phyloP scores from a whole-genome alignment of 306 rosid species.

The Urtica urens region DNA sequence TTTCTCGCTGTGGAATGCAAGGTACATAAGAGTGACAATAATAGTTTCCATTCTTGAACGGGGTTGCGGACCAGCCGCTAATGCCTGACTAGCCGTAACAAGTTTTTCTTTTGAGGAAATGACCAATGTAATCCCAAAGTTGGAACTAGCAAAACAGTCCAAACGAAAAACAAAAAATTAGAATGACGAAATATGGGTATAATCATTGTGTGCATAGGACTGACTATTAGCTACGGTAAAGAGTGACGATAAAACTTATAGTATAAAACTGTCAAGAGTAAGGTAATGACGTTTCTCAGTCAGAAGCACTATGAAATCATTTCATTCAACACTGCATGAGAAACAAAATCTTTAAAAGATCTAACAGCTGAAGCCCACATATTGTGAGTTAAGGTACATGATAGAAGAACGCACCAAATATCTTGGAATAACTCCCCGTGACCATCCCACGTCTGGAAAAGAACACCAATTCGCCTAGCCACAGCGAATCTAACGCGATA shows the following conservation, averaged over 20 bases:
- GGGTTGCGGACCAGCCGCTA: slow-evolving; percentile 70
- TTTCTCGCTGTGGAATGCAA: slow-evolving; percentile 75
- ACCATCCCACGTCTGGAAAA: slow-evolving; percentile 94
- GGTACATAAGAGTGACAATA: slow-evolving; percentile 71
- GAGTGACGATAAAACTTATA: too few species aligned
- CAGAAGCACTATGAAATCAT: too few species aligned
- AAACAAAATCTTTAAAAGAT: too few species aligned
- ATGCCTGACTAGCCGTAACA: slow-evolving; percentile 58
- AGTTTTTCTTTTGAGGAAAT: slow-evolving; percentile 44
- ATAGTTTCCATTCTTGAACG: slow-evolving; percentile 59
- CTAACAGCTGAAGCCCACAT: too few species aligned
- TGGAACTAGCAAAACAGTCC: slow-evolving; percentile 35
- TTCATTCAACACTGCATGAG: too few species aligned
- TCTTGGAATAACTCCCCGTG: slow-evolving; percentile 82
- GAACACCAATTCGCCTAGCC: slow-evolving; percentile 65
- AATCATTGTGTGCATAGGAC: too few species aligned
- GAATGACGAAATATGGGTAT: neutral
- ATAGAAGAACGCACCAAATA: slow-evolving; percentile 55
- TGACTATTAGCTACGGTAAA: too few species aligned
- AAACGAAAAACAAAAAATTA: slow-evolving; percentile 14
- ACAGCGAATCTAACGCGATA: slow-evolving; percentile 73
- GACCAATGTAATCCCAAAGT: slow-evolving; percentile 71
- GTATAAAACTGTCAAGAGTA: too few species aligned
- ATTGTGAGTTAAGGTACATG: too few species aligned
- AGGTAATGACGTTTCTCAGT: too few species aligned